Base-by-base conservation (phyloP, 2,329 filamentous ascomycete genomes). In the Sporothrix luriei region DNA sequence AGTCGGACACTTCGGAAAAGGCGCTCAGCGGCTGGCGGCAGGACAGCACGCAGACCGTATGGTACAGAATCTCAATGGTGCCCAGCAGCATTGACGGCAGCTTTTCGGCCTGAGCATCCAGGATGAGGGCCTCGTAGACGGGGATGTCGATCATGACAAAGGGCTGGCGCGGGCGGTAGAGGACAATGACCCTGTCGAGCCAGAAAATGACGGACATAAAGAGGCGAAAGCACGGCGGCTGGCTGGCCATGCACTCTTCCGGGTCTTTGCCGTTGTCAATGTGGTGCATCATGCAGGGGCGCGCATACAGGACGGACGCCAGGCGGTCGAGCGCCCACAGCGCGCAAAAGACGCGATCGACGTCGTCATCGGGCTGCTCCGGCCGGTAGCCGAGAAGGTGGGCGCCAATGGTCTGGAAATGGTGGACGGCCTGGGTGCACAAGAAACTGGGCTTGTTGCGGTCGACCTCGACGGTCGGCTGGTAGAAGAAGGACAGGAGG, bases 51-150 rank as follows among this genome's bases (percentile, higher is more conserved):
- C 86, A 84, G 7, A 90, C 84, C 3, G 87, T 86, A 73, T 90
- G 87, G 73, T 90, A 90, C 19, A 90, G 83, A 0, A 85, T 83
- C 73, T 90, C 87, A 7, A 90, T 81, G 0, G 87, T 88, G 9
- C 83, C 84, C 11, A 88, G 80, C 10, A 85, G 78, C 26, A 78
- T 80, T 0, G 82, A 82, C 0, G 84, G 78, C 5, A 85, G 80
- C 64, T 82, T 82, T 38, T 84, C 79, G 0, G 85, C 85, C 16
- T 82, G 83, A 0, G 84, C 82, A 5, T 86, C 82, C 2, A 87
- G 79, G 49, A 87, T 85, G 78, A 88, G 82, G 13, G 84, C 83
- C 75, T 88, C 86, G 3, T 87, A 81, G 0, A 87, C 84, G 0
- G 85, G 85, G 10, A 88, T 76, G 70, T 87, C 85, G 43, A 86